These are phyloP conservation scores for Arthrobotrys sphaeroides DNA, from an alignment of 2,329 filamentous ascomycete species.

Conservation along the genomic window DNA sequence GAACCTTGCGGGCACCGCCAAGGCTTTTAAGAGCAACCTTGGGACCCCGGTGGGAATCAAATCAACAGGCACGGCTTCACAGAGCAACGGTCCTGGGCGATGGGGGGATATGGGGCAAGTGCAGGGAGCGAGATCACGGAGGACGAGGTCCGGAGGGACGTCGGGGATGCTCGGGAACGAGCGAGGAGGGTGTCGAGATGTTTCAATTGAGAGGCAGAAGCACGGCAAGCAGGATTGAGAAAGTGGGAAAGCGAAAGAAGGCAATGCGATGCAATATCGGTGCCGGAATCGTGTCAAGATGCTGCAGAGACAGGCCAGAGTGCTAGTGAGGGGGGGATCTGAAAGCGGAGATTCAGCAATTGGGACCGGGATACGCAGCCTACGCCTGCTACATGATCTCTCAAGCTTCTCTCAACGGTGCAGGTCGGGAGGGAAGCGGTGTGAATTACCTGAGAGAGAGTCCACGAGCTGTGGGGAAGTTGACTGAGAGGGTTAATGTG, in stretches of 20 bases:
- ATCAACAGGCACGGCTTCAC: constrained; percentile 34
- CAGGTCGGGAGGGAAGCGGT: constrained; percentile 28
- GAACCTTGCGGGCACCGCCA: constrained; percentile 28
- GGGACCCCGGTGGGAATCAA: constrained; percentile 36
- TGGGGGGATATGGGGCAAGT: constrained; percentile 38
- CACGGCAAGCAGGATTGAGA: background rate
- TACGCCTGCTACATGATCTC: constrained; percentile 31
- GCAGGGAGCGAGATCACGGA: constrained; percentile 23
- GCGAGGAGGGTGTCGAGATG: background rate
- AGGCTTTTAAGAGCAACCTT: constrained; percentile 34
- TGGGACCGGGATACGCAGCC: constrained; percentile 29
- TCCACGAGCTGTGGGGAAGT: constrained; percentile 23
- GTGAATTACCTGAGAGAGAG: constrained; percentile 49
- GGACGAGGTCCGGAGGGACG: background rate
- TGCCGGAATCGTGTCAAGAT: constrained; percentile 6
- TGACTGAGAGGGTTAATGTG: constrained; percentile 3
- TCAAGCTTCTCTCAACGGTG: constrained; percentile 12
- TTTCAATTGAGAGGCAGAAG: background rate
- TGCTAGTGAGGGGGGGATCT: background rate
- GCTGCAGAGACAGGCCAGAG: background rate
- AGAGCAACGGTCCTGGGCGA: constrained; percentile 17
- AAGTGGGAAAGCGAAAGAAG: too few species aligned
- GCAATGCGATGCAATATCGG: background rate
- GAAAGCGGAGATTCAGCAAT: constrained; percentile 44
- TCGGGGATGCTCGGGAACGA: constrained; percentile 12